phyloP scores from a whole-genome alignment of 2,329 filamentous ascomycete species.

The Paraphoma sp. region DNA sequence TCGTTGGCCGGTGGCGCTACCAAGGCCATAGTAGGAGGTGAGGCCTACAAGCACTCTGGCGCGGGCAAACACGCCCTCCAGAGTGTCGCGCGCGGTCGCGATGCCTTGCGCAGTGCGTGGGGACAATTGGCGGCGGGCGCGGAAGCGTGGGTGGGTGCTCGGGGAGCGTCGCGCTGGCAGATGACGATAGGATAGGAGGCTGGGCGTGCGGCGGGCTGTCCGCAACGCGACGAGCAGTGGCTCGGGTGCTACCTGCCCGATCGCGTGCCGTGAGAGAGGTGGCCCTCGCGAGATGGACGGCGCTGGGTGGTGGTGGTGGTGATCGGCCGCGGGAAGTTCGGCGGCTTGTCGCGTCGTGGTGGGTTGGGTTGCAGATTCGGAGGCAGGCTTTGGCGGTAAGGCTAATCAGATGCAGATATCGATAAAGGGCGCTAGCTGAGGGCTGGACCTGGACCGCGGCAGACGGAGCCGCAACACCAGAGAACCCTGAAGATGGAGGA shows the following conservation, averaged over 20 bases:
- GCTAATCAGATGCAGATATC: slow-evolving; percentile 15
- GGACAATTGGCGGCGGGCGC: slow-evolving; percentile 17
- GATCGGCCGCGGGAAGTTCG: slow-evolving; percentile 24
- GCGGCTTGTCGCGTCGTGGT: slow-evolving; percentile 25
- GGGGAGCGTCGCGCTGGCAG: slow-evolving; percentile 28
- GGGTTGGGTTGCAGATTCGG: slow-evolving; percentile 13
- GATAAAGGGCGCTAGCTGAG: slow-evolving; percentile 17
- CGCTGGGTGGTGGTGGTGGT: slow-evolving; percentile 12
- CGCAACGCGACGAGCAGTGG: slow-evolving; percentile 15
- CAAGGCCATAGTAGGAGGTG: slow-evolving; percentile 46
- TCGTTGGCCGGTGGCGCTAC: slow-evolving; percentile 56
- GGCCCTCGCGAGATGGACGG: slow-evolving; percentile 12
- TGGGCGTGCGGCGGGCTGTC: slow-evolving; percentile 16
- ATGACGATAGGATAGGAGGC: slow-evolving; percentile 24
- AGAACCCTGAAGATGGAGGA: not conserved
- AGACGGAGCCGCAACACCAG: slow-evolving; percentile 9
- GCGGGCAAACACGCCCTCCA: slow-evolving; percentile 42
- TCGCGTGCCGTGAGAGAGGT: slow-evolving; percentile 6
- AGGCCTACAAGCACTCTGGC: slow-evolving; percentile 40
- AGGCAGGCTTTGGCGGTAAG: slow-evolving; percentile 6
- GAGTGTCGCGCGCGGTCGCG: slow-evolving; percentile 40
- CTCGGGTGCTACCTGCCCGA: slow-evolving; percentile 4
- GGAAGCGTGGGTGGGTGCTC: slow-evolving; percentile 17
- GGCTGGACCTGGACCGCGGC: slow-evolving; percentile 11
- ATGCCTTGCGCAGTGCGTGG: slow-evolving; percentile 27